These are phyloP conservation scores for Pseudogymnoascus sp. DNA, from an alignment of 2,329 filamentous ascomycete genomes.

Conservation along the genomic window DNA sequence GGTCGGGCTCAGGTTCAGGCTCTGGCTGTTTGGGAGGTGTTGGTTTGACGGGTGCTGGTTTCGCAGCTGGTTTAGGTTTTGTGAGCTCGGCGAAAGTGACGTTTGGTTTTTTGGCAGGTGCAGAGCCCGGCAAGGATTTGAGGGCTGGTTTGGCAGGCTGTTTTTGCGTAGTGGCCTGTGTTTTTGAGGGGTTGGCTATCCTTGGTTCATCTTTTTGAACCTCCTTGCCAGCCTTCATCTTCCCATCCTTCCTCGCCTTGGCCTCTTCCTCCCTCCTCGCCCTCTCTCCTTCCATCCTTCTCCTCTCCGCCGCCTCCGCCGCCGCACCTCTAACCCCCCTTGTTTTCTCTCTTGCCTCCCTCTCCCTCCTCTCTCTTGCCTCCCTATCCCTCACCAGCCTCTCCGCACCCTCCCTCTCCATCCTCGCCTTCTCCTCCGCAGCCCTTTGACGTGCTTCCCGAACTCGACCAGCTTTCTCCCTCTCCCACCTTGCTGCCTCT, in stretches of 20 bases:
- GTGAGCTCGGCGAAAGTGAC: neutral
- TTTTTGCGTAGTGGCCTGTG: neutral
- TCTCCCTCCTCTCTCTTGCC: neutral
- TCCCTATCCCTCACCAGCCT: neutral
- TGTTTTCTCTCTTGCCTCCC: neutral
- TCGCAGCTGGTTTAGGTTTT: neutral
- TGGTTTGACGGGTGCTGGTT: neutral
- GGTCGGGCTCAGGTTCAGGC: neutral
- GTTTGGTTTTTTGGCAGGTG: neutral
- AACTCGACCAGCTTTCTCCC: neutral
- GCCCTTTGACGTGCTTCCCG: neutral
- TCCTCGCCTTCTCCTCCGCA: neutral
- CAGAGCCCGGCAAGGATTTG: neutral
- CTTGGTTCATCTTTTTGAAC: neutral
- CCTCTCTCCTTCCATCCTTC: neutral
- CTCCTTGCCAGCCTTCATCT: neutral
- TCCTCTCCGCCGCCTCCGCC: neutral
- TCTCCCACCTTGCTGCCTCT: neutral
- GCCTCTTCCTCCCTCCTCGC: neutral
- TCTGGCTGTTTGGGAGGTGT: neutral
- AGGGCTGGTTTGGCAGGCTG: neutral
- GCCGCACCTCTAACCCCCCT: neutral
- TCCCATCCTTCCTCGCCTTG: neutral
- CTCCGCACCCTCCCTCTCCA: neutral
- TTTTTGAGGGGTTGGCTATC: neutral